These are phyloP conservation scores for Xylariaceae sp. DNA, from an alignment of 2,329 filamentous ascomycete genomes.

Conservation along the genomic window DNA sequence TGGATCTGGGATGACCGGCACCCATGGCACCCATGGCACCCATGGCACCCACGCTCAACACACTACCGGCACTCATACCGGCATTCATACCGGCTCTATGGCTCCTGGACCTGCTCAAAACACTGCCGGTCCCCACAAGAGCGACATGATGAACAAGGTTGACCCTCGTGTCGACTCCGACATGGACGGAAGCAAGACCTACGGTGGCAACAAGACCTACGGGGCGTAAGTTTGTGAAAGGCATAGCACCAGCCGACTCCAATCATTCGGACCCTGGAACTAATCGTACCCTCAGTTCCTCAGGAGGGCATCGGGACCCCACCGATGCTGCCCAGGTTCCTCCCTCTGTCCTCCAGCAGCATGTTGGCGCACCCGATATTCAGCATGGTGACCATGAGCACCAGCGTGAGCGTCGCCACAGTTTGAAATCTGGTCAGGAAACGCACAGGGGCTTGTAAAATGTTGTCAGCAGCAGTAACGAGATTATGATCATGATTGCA, in stretches of 20 bases:
- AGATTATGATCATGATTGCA: too few species aligned
- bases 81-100: slow-evolving; percentile 5
- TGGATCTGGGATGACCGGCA: slow-evolving; percentile 19
- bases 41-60: slow-evolving; percentile 15
- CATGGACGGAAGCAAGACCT: slow-evolving; percentile 52
- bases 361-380: slow-evolving; percentile 45
- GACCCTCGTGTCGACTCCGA: slow-evolving; percentile 57
- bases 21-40: slow-evolving; percentile 27
- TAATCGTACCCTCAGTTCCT: not conserved
- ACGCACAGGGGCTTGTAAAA: slow-evolving; percentile 43
- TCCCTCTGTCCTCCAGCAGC: slow-evolving; percentile 49
- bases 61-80: slow-evolving; percentile 26
- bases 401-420: slow-evolving; percentile 46
- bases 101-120: slow-evolving; percentile 37
- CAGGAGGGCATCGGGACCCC: slow-evolving; percentile 39
- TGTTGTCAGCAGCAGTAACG: not conserved
- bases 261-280: not conserved
- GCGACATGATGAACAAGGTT: slow-evolving; percentile 51
- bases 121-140: slow-evolving; percentile 53
- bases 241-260: not conserved
- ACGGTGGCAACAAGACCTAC: slow-evolving; percentile 51
- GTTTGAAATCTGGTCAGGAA: slow-evolving; percentile 46
- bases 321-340: slow-evolving; percentile 57
- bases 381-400: slow-evolving; percentile 44
- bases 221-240: slow-evolving; percentile 40